A percentile compares a stretch with the other conserved stretches of the same genome.
Evolutionary conservation across 176 grass and related monocot species (phyloP).

Genomic region (Musa schizocarpa): DNA sequence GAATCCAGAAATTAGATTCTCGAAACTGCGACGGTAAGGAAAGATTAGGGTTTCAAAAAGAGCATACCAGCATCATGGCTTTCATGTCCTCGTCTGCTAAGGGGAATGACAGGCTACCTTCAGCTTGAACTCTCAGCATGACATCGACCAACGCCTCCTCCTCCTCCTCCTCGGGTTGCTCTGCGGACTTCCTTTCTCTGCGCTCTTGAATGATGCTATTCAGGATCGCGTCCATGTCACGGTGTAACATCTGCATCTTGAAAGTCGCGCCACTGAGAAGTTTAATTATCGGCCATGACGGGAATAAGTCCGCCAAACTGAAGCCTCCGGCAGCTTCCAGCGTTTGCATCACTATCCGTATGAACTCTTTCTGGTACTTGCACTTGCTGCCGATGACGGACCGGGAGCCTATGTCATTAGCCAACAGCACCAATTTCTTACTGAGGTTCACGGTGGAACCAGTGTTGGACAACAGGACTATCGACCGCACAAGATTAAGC

Average conservation of each 20-base stretch:
- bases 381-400: constrained; percentile 14
- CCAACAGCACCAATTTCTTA: background rate
- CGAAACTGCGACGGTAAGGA: too few relatives aligned
- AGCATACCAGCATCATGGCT: background rate
- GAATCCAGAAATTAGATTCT: too few relatives aligned
- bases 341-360: background rate
- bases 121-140: background rate
- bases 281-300: background rate
- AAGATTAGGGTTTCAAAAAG: background rate
- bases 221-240: background rate
- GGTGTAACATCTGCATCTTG: background rate
- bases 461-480: background rate
- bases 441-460: background rate
- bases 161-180: background rate
- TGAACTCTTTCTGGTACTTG: constrained; percentile 17
- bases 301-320: background rate
- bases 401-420: background rate
- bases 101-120: background rate
- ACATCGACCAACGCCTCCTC: background rate
- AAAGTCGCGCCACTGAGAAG: background rate
- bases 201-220: background rate
- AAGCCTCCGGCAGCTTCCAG: background rate
- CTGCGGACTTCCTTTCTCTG: background rate
- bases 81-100: background rate
- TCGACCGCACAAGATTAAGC: constrained; percentile 6